These are phyloP conservation scores for Lenzites betulinus DNA, from an alignment of 768 basidiomycete genomes.

Conservation along the genomic window DNA sequence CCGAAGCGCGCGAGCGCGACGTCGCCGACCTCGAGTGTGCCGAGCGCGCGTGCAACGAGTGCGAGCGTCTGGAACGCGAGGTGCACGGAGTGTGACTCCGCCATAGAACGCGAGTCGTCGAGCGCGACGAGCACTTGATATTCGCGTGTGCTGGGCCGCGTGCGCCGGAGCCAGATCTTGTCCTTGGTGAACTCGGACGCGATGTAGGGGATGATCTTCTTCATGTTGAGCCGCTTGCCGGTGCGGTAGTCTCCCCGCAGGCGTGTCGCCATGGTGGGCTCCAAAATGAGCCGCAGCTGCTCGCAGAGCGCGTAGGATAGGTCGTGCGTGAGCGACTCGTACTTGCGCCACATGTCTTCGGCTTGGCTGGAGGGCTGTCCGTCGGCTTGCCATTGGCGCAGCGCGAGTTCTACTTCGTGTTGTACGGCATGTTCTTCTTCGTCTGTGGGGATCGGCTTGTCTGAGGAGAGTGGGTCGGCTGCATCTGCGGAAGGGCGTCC, in stretches of 20 bases:
- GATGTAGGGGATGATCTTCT: slow-evolving; percentile 96
- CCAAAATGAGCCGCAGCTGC: slow-evolving; percentile 93
- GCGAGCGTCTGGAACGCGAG: slow-evolving; percentile 94
- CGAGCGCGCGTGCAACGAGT: slow-evolving; percentile 87
- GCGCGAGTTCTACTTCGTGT: slow-evolving; percentile 47
- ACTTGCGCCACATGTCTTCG: slow-evolving; percentile 87
- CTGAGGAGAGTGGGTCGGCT: neutral
- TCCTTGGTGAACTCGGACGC: slow-evolving; percentile 99
- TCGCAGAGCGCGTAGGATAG: slow-evolving; percentile 93
- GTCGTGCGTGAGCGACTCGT: slow-evolving; percentile 88
- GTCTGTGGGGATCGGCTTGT: slow-evolving; percentile 2
- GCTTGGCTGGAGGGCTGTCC: slow-evolving; percentile 59
- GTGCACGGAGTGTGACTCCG: slow-evolving; percentile 88
- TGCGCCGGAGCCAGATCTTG: slow-evolving; percentile 97
- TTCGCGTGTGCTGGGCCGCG: slow-evolving; percentile 89
- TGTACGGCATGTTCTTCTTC: slow-evolving; percentile 30
- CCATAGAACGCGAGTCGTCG: slow-evolving; percentile 97
- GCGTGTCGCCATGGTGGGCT: slow-evolving; percentile 91
- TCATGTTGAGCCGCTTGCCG: slow-evolving; percentile 98
- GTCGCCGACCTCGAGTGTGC: slow-evolving; percentile 93
- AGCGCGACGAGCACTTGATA: slow-evolving; percentile 94
- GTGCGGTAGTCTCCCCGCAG: slow-evolving; percentile 96
- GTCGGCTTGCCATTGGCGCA: slow-evolving; percentile 61
- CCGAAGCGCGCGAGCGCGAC: slow-evolving; percentile 92
- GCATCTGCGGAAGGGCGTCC: neutral